phyloP scores from a whole-genome alignment of 2,329 filamentous ascomycete species.

The Paramyrothecium roridum region DNA sequence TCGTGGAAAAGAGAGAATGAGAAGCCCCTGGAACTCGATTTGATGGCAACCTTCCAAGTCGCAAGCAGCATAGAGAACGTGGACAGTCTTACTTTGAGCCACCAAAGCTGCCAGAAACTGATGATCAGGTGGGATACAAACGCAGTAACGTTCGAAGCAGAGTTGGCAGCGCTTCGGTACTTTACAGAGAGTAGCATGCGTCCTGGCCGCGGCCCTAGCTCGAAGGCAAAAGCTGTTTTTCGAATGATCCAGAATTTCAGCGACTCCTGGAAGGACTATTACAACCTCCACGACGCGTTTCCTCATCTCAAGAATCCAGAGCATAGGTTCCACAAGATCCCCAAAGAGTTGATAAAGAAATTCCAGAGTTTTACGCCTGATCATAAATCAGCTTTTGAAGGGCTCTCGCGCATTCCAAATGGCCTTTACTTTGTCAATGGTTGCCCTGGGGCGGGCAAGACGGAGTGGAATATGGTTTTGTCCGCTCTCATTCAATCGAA shows the following conservation, averaged over 20 bases:
- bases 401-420: slow-evolving; percentile 33
- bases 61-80: slow-evolving; percentile 33
- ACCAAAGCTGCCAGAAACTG: slow-evolving; percentile 13
- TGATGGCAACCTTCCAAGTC: slow-evolving; percentile 65
- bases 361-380: slow-evolving; percentile 32
- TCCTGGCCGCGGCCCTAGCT: slow-evolving; percentile 11
- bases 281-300: slow-evolving; percentile 21
- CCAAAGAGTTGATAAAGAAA: slow-evolving; percentile 18
- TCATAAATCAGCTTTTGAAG: slow-evolving; percentile 31
- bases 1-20: slow-evolving; percentile 22
- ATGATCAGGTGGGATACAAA: slow-evolving; percentile 21
- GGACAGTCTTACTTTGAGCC: slow-evolving; percentile 9
- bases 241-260: slow-evolving; percentile 28
- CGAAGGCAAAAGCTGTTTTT: slow-evolving; percentile 22
- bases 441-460: slow-evolving; percentile 45
- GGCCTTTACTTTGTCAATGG: slow-evolving; percentile 42
- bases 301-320: slow-evolving; percentile 30
- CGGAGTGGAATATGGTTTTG: slow-evolving; percentile 41
- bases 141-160: slow-evolving; percentile 26
- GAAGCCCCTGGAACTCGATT: slow-evolving; percentile 31
- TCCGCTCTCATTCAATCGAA: slow-evolving; percentile 33
- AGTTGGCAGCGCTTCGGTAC: slow-evolving; percentile 24
- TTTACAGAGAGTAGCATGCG: slow-evolving; percentile 16
- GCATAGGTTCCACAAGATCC: slow-evolving; percentile 12
- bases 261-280: slow-evolving; percentile 10